Base-by-base conservation (phyloP, 1,139 yeast species). In the Ashbya aceris region DNA sequence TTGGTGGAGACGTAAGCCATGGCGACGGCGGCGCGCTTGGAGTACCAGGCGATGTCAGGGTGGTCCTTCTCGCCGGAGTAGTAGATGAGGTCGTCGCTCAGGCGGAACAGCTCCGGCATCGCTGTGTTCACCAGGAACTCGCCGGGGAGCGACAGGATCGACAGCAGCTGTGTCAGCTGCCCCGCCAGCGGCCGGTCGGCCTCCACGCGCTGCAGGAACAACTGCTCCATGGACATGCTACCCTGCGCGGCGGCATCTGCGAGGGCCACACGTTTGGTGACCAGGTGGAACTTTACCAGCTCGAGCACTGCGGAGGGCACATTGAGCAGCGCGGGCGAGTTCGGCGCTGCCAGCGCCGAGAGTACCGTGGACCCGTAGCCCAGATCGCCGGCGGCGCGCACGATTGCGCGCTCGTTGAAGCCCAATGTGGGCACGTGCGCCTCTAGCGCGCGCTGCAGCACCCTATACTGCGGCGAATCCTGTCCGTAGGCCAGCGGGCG, bases 1-100 rank as follows among this genome's bases (percentile, higher is more conserved):
- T 91, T 96, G 32, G 80, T 57, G 30, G 81, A 71, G 1, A 83
- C 83, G 58, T 83, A 86, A 4, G 83, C 73, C 1, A 83, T 70
- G 13, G 86, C 73, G 27, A 89, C 61, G 5, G 84, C 73, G 26
- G 80, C 67, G 50, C 97, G 70, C 58, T 87, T 84, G n/a, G 94
- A 69, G 61, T 91, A 91, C 98, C 98, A 91, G 2, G 85, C 81
- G 61, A 84, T 80, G 61, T 86, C 96, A 46, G 81, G 76, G n/a
- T 93, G 77, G 42, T 70, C 65, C 32, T 52, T 49, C 58, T 89
- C 96, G 3, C 89, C 93, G 0, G 95, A 78, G 52, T 77, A 77
- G 61, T 67, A 86, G 41, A 86, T 76, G 49, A 91, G 71, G 58
- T 91, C 97, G 61, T 91, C 96, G 12, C 87, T 73, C 42, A 89